phyloP scores from a whole-genome alignment of 345 rosid species.

The Salix koriyanagi region DNA sequence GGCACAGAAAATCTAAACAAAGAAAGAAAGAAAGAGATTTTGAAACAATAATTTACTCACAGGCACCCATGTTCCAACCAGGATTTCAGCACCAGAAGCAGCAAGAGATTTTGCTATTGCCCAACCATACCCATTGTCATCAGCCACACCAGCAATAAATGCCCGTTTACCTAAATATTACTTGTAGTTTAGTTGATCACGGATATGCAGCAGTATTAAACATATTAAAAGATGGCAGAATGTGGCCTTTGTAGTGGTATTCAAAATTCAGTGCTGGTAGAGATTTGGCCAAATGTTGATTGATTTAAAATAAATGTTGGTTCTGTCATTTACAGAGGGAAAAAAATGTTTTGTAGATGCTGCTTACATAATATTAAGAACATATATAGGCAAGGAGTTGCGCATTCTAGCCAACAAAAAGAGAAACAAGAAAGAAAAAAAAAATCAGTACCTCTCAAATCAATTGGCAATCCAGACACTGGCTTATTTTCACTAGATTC shows the following conservation, averaged over 20 bases:
- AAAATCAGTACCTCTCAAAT: constrained; percentile 60
- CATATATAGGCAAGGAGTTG: not conserved
- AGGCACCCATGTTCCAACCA: constrained; percentile 99
- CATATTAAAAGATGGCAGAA: not conserved
- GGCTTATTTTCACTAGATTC: constrained; percentile 49
- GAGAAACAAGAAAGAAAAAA: not conserved
- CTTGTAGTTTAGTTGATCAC: not conserved
- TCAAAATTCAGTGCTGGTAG: too few relatives aligned
- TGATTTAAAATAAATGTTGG: not conserved
- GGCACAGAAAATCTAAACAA: not conserved
- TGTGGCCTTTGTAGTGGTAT: not conserved
- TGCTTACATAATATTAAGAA: not conserved
- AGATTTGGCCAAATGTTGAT: too few relatives aligned
- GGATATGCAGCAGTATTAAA: not conserved
- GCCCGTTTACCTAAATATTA: constrained; percentile 70
- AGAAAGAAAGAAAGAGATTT: not conserved
- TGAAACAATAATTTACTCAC: constrained; percentile 40
- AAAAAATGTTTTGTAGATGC: not conserved
- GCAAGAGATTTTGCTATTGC: constrained; percentile 98
- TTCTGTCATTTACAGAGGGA: not conserved
- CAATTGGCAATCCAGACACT: constrained; percentile 65
- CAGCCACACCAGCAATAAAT: constrained; percentile 95
- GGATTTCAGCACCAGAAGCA: constrained; percentile 96
- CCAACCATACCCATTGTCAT: constrained; percentile 99
- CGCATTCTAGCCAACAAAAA: not conserved